Percentiles rank a stretch among this genome's conserved stretches.
Evolutionary conservation across 2,329 filamentous ascomycete genomes (phyloP).

Genomic region (Trichoderma sp.): DNA sequence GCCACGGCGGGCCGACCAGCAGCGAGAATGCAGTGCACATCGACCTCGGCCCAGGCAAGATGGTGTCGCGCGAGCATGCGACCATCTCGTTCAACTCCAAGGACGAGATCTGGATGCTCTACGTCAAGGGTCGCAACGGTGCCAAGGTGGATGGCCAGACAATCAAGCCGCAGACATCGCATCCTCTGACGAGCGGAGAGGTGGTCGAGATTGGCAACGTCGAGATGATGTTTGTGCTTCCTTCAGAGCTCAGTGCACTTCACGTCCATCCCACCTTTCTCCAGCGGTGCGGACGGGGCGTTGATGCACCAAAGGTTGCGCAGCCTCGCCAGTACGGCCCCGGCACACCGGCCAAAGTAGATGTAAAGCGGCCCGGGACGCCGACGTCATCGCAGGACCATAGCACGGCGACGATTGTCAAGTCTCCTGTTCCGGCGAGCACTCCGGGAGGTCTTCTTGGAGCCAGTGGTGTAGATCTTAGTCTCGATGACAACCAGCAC

Average conservation of each 20-base stretch:
- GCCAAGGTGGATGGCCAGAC: conserved; percentile 75
- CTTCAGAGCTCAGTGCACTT: conserved; percentile 64
- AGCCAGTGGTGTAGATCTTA: conserved; percentile 66
- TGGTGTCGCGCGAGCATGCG: conserved; percentile 74
- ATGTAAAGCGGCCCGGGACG: conserved; percentile 60
- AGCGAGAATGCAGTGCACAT: conserved; percentile 66
- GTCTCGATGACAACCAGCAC: conserved; percentile 79
- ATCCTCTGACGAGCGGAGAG: conserved; percentile 75
- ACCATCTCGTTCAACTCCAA: conserved; percentile 70
- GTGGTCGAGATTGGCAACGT: conserved; percentile 89
- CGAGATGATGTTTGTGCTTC: conserved; percentile 99
- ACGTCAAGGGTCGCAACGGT: conserved; percentile 88
- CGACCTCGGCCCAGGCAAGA: conserved; percentile 81
- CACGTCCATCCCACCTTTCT: conserved; percentile 67
- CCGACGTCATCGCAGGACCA: conserved; percentile 47
- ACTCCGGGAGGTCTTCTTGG: conserved; percentile 39
- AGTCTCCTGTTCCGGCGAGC: conserved; percentile 34
- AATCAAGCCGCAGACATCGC: conserved; percentile 64
- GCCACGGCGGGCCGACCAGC: conserved; percentile 36
- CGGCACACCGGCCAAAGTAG: conserved; percentile 58
- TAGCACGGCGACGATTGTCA: conserved; percentile 24
- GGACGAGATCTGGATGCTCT: conserved; percentile 73
- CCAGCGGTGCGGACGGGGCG: conserved; percentile 59
- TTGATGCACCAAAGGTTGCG: conserved; percentile 30
- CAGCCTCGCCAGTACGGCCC: conserved; percentile 42